Evolutionary conservation across 441 rosid genomes (phyloP).

Genomic region (Capsella rubella): DNA sequence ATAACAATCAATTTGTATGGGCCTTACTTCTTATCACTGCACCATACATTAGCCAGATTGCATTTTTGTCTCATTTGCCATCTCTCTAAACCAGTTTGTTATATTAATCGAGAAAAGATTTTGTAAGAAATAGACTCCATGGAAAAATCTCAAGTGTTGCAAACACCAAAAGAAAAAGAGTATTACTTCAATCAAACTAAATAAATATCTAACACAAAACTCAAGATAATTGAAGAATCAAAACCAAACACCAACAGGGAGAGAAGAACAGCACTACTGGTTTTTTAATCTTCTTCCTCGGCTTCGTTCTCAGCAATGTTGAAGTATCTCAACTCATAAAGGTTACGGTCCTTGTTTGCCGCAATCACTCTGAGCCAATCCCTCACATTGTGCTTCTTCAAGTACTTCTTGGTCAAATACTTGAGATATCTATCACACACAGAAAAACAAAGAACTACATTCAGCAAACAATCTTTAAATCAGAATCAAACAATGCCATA

Average conservation of each 20-base stretch:
- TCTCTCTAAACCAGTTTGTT: neutral
- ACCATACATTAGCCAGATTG: too few relatives aligned
- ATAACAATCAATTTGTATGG: neutral
- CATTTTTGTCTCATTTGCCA: neutral
- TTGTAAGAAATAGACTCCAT: neutral
- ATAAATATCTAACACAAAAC: neutral
- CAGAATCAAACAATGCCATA: neutral
- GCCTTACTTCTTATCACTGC: too few relatives aligned
- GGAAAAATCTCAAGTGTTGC: slow-evolving; percentile 12
- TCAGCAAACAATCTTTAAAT: neutral
- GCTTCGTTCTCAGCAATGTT: slow-evolving; percentile 84
- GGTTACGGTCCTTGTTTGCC: slow-evolving; percentile 64
- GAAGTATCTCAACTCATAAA: slow-evolving; percentile 80
- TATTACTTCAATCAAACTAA: neutral
- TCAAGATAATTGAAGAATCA: slow-evolving; percentile 2
- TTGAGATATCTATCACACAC: slow-evolving; percentile 54
- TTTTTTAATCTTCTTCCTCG: slow-evolving; percentile 68
- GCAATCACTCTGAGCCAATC: slow-evolving; percentile 84
- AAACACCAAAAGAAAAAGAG: neutral
- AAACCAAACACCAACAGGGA: slow-evolving; percentile 15
- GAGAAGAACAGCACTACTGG: neutral
- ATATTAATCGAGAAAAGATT: neutral
- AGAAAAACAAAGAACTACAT: neutral
- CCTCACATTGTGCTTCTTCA: slow-evolving; percentile 75
- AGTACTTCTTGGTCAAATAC: slow-evolving; percentile 72